These are phyloP conservation scores for Chiua sp. DNA, from an alignment of 1,284 basidiomycete genomes.

Conservation along the genomic window DNA sequence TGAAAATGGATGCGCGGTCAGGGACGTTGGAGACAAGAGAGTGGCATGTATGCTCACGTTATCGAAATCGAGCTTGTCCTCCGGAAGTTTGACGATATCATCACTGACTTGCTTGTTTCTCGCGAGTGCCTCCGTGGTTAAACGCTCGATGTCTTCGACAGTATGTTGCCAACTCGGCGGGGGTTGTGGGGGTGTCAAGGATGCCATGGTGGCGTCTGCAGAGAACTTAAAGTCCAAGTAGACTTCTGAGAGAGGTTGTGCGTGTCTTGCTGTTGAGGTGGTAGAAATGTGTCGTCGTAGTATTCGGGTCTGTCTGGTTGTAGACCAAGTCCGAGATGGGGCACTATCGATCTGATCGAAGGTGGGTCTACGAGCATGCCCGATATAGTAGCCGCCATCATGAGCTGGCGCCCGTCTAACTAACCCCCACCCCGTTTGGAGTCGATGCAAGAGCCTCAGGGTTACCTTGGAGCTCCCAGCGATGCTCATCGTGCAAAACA, in stretches of 20 bases:
- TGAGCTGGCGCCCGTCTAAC: neutral
- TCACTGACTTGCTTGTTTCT: slow-evolving; percentile 56
- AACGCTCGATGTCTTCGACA: slow-evolving; percentile 58
- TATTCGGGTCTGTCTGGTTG: neutral
- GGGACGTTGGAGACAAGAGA: neutral
- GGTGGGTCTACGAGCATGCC: neutral
- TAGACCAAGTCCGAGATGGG: neutral
- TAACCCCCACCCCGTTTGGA: neutral
- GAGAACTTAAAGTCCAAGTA: neutral
- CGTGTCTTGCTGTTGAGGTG: neutral
- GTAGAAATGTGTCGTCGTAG: neutral
- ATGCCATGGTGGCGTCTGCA: slow-evolving; percentile 23
- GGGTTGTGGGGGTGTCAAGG: slow-evolving; percentile 67
- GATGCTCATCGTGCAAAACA: neutral
- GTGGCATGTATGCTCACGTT: slow-evolving; percentile 49
- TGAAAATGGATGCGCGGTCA: neutral
- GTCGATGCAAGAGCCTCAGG: neutral
- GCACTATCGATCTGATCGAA: neutral
- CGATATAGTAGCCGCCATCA: neutral
- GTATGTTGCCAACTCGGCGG: slow-evolving; percentile 73
- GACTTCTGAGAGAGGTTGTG: neutral
- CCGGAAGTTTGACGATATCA: slow-evolving; percentile 59
- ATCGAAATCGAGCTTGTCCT: slow-evolving; percentile 58
- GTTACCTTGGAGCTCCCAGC: neutral
- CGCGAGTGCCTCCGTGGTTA: slow-evolving; percentile 64